Evolutionary conservation across 768 basidiomycete species (phyloP), one percentile per base, ranked within the genome.

Genomic region (Pholiota molesta): DNA sequence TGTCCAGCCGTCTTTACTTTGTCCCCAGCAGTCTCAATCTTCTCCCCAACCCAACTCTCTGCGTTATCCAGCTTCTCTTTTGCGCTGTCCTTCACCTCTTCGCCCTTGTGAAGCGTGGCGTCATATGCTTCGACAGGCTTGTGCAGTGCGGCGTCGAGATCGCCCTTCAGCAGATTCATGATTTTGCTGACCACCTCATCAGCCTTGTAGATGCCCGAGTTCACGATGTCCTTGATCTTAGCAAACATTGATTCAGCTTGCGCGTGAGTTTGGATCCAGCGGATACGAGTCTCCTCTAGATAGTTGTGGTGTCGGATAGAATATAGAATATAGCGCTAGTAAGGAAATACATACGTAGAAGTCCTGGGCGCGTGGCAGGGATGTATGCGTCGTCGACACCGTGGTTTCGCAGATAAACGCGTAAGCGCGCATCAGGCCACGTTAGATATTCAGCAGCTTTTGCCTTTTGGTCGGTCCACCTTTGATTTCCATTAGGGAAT

Each of bases 381-480:
- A 92, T 79, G 53, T 80, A 78, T n/a, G 81, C 81, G 67, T 96
- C 94, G 63, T 82, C 78, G 29, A 97, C 69, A 53, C 90, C 91
- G 65, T 85, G 83, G 69, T 91, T 86, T 47, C 94, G 84, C 19
- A 98, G 83, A 75, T 92, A 97, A 1, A 91, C 94, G 51, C 95
- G 89, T 28, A 99, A 86, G 33, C 96, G 85, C 3, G 95, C 92
- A 69, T 98, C 96, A 13, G 94, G 92, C 97, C 97, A 99, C 10
- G 84, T 82, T 54, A 96, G 79, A 75, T 97, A 97, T 2, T 86
- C 77, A 2, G 87, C 80, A 1, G 82, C 81, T 37, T 78, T 68
- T 1, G 72, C 68, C 13, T 71, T 65, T 14, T 68, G 67, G 49
- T 88, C 84, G 58, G 79, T 79, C 68, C 86, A 87, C 71, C 86